Conservation (phyloP, 768 basidiomycete species). For the Amylocystis lapponica region DNA sequence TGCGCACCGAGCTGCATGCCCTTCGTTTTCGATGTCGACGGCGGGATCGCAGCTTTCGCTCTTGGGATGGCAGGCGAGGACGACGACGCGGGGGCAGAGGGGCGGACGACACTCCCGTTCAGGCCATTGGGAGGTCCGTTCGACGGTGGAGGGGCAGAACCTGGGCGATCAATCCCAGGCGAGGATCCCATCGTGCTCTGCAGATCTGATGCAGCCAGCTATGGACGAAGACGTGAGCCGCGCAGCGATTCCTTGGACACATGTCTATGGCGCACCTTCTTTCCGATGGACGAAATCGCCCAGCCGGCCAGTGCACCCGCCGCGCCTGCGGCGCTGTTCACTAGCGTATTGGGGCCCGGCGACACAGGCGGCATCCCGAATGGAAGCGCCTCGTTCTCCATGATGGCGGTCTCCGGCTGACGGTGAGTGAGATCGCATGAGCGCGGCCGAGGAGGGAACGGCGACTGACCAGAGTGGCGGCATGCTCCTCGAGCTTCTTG, state of each 20-base stretch:
- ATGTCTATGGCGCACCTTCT: conserved; percentile 46
- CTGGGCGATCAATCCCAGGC: conserved; percentile 33
- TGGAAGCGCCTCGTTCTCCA: conserved; percentile 15
- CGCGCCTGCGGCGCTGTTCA: conserved; percentile 85
- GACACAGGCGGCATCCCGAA: conserved; percentile 11
- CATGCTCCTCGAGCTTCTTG: conserved; percentile 75
- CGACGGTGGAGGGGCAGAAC: conserved; percentile 36
- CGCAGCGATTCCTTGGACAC: not conserved
- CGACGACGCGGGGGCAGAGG: too few species aligned
- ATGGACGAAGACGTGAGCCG: not conserved
- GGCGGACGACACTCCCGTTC: not conserved
- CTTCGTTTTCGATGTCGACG: conserved; percentile 40
- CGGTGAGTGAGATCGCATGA: not conserved
- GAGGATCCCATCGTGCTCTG: conserved; percentile 63
- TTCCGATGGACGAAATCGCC: conserved; percentile 89
- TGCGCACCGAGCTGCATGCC: conserved; percentile 66
- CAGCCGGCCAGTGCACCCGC: conserved; percentile 91
- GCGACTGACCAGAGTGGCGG: conserved; percentile 68
- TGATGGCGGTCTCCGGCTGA: conserved; percentile 52
- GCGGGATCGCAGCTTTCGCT: conserved; percentile 6
- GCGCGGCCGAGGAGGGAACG: not conserved
- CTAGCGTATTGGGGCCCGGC: conserved; percentile 43
- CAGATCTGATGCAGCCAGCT: conserved; percentile 71
- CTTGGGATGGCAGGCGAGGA: conserved; percentile 18
- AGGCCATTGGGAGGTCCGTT: not conserved